These are phyloP conservation scores for Trichoderma koningii DNA, from an alignment of 2,329 filamentous ascomycete genomes.

Conservation along the genomic window DNA sequence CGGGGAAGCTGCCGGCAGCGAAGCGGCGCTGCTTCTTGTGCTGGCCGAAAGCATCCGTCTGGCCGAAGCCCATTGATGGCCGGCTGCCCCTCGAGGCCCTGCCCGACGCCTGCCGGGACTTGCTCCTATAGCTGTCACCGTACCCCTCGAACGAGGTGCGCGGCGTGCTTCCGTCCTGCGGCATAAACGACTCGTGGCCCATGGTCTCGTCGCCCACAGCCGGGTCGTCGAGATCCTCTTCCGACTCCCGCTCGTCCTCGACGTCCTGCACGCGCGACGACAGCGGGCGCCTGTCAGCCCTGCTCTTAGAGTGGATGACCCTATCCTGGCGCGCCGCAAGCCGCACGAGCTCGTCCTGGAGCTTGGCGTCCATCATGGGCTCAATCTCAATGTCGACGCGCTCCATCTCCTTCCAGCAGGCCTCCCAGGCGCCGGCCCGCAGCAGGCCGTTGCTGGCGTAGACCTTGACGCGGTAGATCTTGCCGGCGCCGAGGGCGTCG, in stretches of 20 bases:
- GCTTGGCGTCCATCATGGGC: constrained; percentile 64
- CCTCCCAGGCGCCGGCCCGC: constrained; percentile 86
- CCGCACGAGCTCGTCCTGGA: constrained; percentile 63
- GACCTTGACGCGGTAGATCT: constrained; percentile 77
- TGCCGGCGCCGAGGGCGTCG: constrained; percentile 55
- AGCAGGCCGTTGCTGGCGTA: constrained; percentile 96
- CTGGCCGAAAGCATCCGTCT: constrained; percentile 33
- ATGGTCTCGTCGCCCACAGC: not conserved
- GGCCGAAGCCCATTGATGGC: constrained; percentile 14
- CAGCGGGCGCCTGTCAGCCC: not conserved
- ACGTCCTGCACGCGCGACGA: constrained; percentile 37
- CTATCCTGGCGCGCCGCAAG: constrained; percentile 52
- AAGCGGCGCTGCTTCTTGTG: constrained; percentile 35
- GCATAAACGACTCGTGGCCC: constrained; percentile 25
- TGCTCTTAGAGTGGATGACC: constrained; percentile 35
- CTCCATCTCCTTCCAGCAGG: constrained; percentile 98
- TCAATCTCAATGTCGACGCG: constrained; percentile 92
- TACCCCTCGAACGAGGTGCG: constrained; percentile 39
- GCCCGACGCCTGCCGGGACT: constrained; percentile 30
- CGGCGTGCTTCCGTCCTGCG: constrained; percentile 23
- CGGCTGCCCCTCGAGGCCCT: constrained; percentile 6
- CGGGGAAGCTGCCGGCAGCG: constrained; percentile 51
- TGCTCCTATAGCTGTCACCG: constrained; percentile 57
- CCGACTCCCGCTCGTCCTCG: constrained; percentile 24
- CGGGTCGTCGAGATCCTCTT: constrained; percentile 4